Evolutionary conservation across 176 grass and related monocot genomes (phyloP).

Genomic region (Eleusine coracana): DNA sequence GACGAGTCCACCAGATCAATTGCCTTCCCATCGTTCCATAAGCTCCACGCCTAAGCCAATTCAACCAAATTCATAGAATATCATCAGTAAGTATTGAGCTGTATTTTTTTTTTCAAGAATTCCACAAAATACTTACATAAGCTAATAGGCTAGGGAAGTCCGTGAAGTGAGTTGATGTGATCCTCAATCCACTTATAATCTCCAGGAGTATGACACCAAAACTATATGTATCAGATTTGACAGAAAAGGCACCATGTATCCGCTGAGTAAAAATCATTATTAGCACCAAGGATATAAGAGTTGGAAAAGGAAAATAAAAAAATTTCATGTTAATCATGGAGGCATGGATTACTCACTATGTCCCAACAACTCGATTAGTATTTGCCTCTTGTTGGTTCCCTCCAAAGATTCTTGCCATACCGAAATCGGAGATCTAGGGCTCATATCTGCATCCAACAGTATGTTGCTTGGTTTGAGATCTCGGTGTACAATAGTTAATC

Average conservation of each 20-base stretch:
- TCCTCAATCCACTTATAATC: constrained; percentile 63
- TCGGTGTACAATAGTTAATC: constrained; percentile 53
- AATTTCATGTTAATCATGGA: no score
- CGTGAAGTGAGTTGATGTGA: background rate
- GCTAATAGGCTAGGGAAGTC: constrained; percentile 41
- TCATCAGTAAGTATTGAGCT: background rate
- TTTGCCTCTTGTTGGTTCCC: constrained; percentile 46
- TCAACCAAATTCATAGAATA: background rate
- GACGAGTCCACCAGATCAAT: constrained; percentile 47
- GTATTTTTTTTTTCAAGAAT: background rate
- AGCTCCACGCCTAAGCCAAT: constrained; percentile 52
- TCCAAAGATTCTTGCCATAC: constrained; percentile 69
- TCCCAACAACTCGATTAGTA: constrained; percentile 59
- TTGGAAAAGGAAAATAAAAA: background rate
- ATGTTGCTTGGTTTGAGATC: constrained; percentile 65
- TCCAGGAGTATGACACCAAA: constrained; percentile 65
- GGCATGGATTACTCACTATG: constrained; percentile 44
- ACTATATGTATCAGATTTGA: constrained; percentile 63
- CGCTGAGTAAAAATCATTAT: no score
- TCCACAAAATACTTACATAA: constrained; percentile 47
- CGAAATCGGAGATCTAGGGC: constrained; percentile 71
- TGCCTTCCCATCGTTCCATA: constrained; percentile 57
- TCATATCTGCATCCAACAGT: constrained; percentile 55
- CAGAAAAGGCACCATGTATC: constrained; percentile 40
- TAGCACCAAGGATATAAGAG: no score